Conservation (phyloP, 345 rosid species). For the Zanthoxylum bungeanum region DNA sequence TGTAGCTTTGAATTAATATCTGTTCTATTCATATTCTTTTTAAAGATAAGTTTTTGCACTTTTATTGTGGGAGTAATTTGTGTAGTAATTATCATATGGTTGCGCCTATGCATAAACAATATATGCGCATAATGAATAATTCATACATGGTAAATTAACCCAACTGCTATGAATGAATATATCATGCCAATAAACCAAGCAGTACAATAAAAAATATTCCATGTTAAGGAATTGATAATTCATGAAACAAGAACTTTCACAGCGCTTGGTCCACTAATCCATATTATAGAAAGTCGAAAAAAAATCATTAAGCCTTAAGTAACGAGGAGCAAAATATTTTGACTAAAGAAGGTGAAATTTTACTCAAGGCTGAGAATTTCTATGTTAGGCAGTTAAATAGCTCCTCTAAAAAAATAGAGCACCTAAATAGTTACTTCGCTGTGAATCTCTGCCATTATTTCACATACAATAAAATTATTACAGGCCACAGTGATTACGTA, state of each 20-base stretch:
- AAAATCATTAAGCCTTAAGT: background rate
- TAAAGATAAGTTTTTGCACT: background rate
- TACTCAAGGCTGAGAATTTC: background rate
- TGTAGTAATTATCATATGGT: background rate
- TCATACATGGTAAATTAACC: background rate
- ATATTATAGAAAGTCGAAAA: background rate
- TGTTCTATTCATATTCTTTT: background rate
- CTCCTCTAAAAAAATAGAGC: no score
- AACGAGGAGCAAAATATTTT: background rate
- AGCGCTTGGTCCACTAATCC: background rate
- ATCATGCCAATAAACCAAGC: background rate
- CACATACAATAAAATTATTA: background rate
- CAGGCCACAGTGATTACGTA: background rate
- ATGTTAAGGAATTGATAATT: background rate
- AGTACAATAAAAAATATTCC: background rate
- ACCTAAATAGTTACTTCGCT: background rate
- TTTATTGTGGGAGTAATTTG: background rate
- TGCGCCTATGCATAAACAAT: background rate
- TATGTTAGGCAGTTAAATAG: background rate
- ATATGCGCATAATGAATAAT: no score
- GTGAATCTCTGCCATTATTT: background rate
- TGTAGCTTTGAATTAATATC: background rate
- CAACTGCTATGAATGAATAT: background rate
- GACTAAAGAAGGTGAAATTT: background rate
- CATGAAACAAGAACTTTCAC: background rate